phyloP scores from a whole-genome alignment of 2,329 filamentous ascomycete genomes.

The Aspergillus cejpii region DNA sequence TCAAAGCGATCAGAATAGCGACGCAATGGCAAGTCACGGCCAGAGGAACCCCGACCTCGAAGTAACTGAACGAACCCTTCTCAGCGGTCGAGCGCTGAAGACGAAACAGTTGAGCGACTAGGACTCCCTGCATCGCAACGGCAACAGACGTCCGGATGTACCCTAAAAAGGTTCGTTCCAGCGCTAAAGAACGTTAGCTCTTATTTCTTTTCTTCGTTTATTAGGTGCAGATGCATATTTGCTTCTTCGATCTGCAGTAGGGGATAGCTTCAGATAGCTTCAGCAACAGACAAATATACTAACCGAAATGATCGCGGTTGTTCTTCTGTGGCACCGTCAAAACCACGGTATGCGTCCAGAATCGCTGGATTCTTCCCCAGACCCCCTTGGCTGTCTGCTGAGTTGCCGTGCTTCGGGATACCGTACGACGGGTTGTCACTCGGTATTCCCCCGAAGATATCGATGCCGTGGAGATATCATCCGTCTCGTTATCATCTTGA shows the following conservation, averaged over 20 bases:
- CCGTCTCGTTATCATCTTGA: constrained; percentile 20
- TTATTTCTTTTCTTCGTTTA: neutral
- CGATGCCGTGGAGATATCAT: constrained; percentile 22
- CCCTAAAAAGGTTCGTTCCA: constrained; percentile 67
- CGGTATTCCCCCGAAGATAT: constrained; percentile 33
- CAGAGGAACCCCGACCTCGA: constrained; percentile 56
- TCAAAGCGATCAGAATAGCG: constrained; percentile 44
- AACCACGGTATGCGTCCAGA: constrained; percentile 60
- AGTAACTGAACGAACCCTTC: constrained; percentile 49
- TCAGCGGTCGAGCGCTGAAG: constrained; percentile 39
- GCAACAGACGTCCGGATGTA: constrained; percentile 65
- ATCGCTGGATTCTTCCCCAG: constrained; percentile 64
- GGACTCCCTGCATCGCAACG: constrained; percentile 60
- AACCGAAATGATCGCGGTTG: constrained; percentile 41
- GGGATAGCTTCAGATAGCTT: no score
- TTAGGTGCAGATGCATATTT: no score
- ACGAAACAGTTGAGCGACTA: constrained; percentile 62
- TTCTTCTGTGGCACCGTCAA: constrained; percentile 36
- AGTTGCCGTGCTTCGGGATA: constrained; percentile 15
- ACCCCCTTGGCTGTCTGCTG: constrained; percentile 41
- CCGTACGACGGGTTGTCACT: constrained; percentile 20
- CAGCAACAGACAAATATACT: constrained; percentile 5
- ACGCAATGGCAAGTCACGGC: constrained; percentile 43
- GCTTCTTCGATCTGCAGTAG: no score
- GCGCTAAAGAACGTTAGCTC: constrained; percentile 44